A percentile compares a stretch with the other conserved stretches of the same genome.
Evolutionary conservation across 352 stramenopile species (phyloP).

Genomic region (Pythium insidiosum): DNA sequence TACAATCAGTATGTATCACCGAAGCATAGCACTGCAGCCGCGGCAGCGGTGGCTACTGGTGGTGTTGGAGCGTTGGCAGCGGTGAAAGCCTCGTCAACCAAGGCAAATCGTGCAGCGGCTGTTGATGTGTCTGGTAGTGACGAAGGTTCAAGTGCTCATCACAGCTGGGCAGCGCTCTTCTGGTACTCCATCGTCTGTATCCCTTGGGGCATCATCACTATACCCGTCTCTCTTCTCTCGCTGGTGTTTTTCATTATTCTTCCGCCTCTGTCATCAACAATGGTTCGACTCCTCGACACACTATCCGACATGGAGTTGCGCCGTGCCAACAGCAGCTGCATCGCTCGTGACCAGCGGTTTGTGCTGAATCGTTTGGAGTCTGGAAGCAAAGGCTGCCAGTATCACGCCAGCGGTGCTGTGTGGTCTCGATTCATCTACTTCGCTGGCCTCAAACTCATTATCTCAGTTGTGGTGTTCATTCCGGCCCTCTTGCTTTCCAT

Average conservation of each 20-base stretch:
- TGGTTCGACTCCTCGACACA: conserved; percentile 51
- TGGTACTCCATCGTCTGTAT: conserved; percentile 51
- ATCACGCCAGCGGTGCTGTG: conserved; percentile 43
- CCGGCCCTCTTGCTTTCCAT: conserved; percentile 45
- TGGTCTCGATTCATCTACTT: conserved; percentile 74
- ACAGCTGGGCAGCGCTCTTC: conserved; percentile 58
- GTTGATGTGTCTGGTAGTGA: background rate
- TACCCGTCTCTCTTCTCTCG: conserved; percentile 45
- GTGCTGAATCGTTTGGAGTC: conserved; percentile 45
- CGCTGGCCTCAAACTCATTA: conserved; percentile 41
- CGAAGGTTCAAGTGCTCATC: conserved; percentile 13
- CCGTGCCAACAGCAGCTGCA: conserved; percentile 61
- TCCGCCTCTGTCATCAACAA: conserved; percentile 32
- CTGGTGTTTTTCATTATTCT: conserved; percentile 54
- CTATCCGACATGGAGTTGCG: conserved; percentile 72
- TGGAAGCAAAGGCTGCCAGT: conserved; percentile 26
- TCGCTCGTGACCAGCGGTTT: conserved; percentile 34
- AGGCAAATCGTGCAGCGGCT: conserved; percentile 1
- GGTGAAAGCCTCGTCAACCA: conserved; percentile 11
- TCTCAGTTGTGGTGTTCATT: conserved; percentile 50
- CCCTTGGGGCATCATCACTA: conserved; percentile 41
- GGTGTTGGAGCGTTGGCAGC: conserved; percentile 6
- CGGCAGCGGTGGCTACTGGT: conserved; percentile 3
- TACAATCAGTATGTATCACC: conserved; percentile 53
- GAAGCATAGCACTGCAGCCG: conserved; percentile 19